phyloP scores from a whole-genome alignment of 495 filamentous ascomycete species.

The Lindgomyces ingoldianus region DNA sequence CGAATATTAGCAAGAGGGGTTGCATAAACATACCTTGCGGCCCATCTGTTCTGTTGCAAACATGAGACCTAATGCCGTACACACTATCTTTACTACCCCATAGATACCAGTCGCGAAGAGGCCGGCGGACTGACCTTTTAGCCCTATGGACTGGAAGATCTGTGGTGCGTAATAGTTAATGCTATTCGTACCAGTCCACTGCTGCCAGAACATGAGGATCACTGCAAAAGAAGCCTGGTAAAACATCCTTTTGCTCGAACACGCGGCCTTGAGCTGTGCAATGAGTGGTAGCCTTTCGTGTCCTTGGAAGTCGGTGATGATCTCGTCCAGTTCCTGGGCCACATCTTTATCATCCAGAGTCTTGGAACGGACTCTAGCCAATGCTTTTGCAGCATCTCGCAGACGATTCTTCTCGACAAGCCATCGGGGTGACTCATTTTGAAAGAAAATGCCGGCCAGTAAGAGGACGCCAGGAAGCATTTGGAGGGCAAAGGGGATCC shows the following conservation, averaged over 20 bases:
- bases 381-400: conserved; percentile 57
- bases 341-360: conserved; percentile 61
- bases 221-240: conserved; percentile 40
- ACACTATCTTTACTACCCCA: conserved; percentile 36
- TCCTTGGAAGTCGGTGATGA: conserved; percentile 35
- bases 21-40: conserved; percentile 33
- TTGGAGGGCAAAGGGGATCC: conserved; percentile 60
- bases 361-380: conserved; percentile 65
- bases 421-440: conserved; percentile 67
- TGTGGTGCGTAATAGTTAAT: conserved; percentile 37
- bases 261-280: conserved; percentile 30
- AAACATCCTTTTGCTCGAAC: conserved; percentile 37
- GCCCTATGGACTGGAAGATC: conserved; percentile 38
- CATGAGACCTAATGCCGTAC: conserved; percentile 34
- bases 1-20: neutral
- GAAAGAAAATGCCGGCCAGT: conserved; percentile 51
- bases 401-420: conserved; percentile 59
- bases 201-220: conserved; percentile 43
- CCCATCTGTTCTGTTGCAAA: conserved; percentile 36
- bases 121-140: conserved; percentile 25
- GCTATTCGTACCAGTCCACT: conserved; percentile 41
- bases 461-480: conserved; percentile 58
- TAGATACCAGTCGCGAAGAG: conserved; percentile 40
- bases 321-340: conserved; percentile 36
- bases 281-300: conserved; percentile 36